A percentile compares a stretch with the other conserved stretches of the same genome.
Evolutionary conservation across 2,329 filamentous ascomycete genomes (phyloP).

Genomic region (Neospermospora avenae): DNA sequence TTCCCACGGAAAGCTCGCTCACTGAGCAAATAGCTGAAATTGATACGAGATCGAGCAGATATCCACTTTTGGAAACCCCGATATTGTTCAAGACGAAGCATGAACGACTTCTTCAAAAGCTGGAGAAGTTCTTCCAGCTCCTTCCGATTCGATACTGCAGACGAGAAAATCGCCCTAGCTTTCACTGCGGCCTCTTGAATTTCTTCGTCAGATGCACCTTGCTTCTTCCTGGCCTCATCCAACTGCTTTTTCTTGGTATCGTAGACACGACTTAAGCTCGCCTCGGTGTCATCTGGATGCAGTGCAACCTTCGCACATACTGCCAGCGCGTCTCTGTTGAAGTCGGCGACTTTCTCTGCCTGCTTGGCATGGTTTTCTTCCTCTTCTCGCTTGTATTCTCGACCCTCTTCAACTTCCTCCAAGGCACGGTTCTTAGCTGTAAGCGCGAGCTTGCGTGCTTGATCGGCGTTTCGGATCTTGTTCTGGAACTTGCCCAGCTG

Average conservation of each 20-base stretch:
- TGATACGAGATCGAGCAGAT: slow-evolving; percentile 77
- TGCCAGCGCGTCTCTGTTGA: slow-evolving; percentile 50
- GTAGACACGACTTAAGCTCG: slow-evolving; percentile 53
- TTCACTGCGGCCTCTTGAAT: slow-evolving; percentile 49
- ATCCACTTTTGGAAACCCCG: slow-evolving; percentile 78
- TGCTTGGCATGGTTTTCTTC: slow-evolving; percentile 48
- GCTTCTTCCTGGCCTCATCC: slow-evolving; percentile 49
- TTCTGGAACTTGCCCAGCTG: slow-evolving; percentile 53
- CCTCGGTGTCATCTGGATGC: slow-evolving; percentile 59
- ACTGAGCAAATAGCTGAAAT: slow-evolving; percentile 83
- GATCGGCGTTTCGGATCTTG: slow-evolving; percentile 48
- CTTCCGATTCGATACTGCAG: slow-evolving; percentile 43
- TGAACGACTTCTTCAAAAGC: slow-evolving; percentile 56
- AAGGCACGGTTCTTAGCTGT: slow-evolving; percentile 60
- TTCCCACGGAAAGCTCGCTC: slow-evolving; percentile 86
- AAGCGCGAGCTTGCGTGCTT: slow-evolving; percentile 52
- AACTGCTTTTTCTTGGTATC: slow-evolving; percentile 56
- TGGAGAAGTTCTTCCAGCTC: slow-evolving; percentile 43
- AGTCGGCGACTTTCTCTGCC: slow-evolving; percentile 48
- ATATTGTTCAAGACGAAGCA: slow-evolving; percentile 72
- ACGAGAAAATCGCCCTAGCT: slow-evolving; percentile 40
- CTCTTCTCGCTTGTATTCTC: slow-evolving; percentile 43
- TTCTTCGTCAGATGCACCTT: slow-evolving; percentile 64
- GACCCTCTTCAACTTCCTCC: slow-evolving; percentile 47
- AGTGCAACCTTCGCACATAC: slow-evolving; percentile 59